Base-by-base conservation (phyloP, 805 yeast genomes). In the Starmerella powellii region DNA sequence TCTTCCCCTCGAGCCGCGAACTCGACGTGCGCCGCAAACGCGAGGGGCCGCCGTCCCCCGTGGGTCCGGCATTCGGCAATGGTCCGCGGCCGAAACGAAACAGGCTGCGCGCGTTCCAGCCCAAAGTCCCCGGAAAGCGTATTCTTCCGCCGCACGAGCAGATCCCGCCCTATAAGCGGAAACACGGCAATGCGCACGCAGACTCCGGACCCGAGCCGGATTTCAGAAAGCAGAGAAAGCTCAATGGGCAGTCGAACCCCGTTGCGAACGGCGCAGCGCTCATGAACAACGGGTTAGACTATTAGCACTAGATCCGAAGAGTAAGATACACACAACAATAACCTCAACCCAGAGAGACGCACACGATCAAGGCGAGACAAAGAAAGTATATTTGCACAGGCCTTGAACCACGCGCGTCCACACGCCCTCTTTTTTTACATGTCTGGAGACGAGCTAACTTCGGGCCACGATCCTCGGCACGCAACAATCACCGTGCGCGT, bases 1-100 rank as follows among this genome's bases (percentile, higher is more conserved):
- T 70, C 23, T 80, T 80, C 50, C 87, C 80, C 50, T 94, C 87
- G 49, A 75, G 94, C 47, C 96, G 91, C 59, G 97, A 88, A 60
- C 72, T 86, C 20, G 95, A 85, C 34, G 58, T 58, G 15, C 54
- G 55, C 8, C 46, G 48, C 16, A 46, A 46, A 26, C 54, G 52
- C 17, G 42, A 41, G 27, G 45, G 42, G 8, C 44, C 48, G 13
- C 34, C 42, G 6, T 40, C 45, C 8, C 46, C 41, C 13, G 26
- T 31, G 19, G 38, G 44, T 17, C 44, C 40, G 34, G 24, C 23
- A 10, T 11, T 8, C 13, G 18, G 16, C 13, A 24, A 31, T 8
- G 16, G 20, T 3, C 20, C 12, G 3, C 31, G 41, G 23, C 33
- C 40, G 16, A 33, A 20, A 8, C 21, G 31, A 10, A 29, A 42